Base-by-base conservation (phyloP, 2,329 filamentous ascomycete genomes). In the Diaporthe sp. region DNA sequence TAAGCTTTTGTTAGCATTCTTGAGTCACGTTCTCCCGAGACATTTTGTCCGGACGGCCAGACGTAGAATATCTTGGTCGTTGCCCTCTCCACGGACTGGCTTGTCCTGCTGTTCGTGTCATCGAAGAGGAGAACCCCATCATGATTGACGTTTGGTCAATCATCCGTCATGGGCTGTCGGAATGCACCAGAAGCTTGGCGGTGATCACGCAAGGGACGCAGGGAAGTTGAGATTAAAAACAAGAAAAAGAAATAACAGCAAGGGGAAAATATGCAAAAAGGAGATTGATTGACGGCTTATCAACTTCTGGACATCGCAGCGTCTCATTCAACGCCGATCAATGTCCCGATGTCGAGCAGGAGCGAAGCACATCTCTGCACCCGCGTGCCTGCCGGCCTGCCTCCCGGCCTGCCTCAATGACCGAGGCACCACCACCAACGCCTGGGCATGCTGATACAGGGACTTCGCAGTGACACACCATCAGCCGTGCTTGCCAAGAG, bases 21-120 rank as follows among this genome's bases (percentile, higher is more conserved):
- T 33, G 64, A 54, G 64, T 68, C 64, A 68, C 33, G 64, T 33
- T 47, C 47, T 28, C 33, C 33, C n/a, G 64, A 68, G 47, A 68
- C 64, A 68, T 28, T 25, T 28, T n/a, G n/a, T 5, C 57, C 55
- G 19, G 45, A 19, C 42, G 15, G 45, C 61, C 61, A 60, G 61
- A 22, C 42, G n/a, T n/a, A 17, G 47, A 35, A 38, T 28, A 28
- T 67, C 30, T 17, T 40, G 30, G 28, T 22, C 45, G 35, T 52
- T 67, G 45, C 25, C n/a, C 22, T 67, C 45, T 25, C 33, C 30
- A 67, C 17, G 58, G 58, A 19, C 58, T 30, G 40, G 25, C 33
- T 30, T 22, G 38, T 12, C 33, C 33, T 60, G 55, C 55, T 22
- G 55, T 12, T 60, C 55, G 22, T 35, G 35, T 19, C 22, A 40